phyloP scores from a whole-genome alignment of 2,329 filamentous ascomycete genomes.

The Mariannaea elegans region DNA sequence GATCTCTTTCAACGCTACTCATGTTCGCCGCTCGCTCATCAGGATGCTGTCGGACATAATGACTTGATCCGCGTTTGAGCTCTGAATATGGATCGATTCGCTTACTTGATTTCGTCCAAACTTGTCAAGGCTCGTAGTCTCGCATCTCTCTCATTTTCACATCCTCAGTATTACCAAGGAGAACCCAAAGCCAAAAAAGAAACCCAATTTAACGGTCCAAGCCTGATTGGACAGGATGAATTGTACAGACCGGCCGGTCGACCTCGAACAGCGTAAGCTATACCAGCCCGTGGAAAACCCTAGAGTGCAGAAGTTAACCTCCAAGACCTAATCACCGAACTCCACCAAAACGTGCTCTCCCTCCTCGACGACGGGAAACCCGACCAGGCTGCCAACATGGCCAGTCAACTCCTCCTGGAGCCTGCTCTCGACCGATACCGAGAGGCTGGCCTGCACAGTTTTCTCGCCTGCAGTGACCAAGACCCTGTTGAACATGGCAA shows the following conservation, averaged over 20 bases:
- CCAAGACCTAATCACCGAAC: neutral
- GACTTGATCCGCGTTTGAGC: too few species aligned
- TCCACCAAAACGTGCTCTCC: neutral
- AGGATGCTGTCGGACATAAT: too few species aligned
- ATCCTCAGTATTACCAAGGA: too few species aligned
- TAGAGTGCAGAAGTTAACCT: too few species aligned
- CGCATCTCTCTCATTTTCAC: too few species aligned
- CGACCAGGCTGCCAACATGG: neutral
- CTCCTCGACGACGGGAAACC: neutral
- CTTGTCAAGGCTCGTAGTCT: too few species aligned
- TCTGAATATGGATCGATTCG: too few species aligned
- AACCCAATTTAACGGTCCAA: too few species aligned
- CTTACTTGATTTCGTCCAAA: too few species aligned
- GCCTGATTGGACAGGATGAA: neutral
- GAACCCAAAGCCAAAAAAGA: too few species aligned
- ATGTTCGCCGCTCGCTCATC: too few species aligned
- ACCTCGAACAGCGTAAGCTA: neutral
- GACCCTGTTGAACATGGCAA: neutral
- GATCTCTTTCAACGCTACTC: too few species aligned
- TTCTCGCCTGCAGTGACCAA: neutral
- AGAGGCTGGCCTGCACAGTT: neutral
- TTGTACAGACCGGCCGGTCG: neutral
- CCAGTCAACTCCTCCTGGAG: neutral
- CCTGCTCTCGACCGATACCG: neutral
- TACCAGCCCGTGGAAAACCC: neutral